Evolutionary conservation across 2,329 filamentous ascomycete genomes (phyloP).

Genomic region (Stenocarpella maydis): DNA sequence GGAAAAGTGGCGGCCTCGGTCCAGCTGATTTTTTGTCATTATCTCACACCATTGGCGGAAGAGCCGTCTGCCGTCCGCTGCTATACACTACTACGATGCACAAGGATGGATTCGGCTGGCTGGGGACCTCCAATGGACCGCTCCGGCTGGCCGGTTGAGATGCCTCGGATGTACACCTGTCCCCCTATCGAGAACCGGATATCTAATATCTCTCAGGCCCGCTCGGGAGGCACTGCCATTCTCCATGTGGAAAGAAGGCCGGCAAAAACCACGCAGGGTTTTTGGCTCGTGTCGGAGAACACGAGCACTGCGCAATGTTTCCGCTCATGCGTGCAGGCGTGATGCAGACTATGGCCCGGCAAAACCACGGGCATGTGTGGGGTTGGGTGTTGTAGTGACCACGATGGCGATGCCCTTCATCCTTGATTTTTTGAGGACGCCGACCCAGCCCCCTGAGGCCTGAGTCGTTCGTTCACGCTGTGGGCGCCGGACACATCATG

Average conservation of each 20-base stretch:
- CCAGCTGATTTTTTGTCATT: conserved; percentile 14
- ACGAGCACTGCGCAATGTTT: too few relatives aligned
- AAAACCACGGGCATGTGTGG: too few relatives aligned
- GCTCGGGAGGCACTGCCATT: neutral
- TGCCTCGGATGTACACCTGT: neutral
- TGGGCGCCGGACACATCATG: neutral
- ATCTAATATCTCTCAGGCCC: neutral
- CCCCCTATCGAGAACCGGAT: neutral
- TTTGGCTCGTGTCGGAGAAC: neutral
- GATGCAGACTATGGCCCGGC: neutral
- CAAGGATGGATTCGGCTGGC: neutral
- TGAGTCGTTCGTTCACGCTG: too few relatives aligned
- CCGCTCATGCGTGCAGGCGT: neutral
- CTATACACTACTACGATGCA: too few relatives aligned
- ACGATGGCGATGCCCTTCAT: too few relatives aligned
- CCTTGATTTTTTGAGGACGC: too few relatives aligned
- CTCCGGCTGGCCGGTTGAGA: neutral
- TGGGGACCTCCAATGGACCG: neutral
- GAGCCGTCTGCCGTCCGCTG: neutral
- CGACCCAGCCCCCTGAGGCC: too few relatives aligned
- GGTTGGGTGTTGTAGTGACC: too few relatives aligned
- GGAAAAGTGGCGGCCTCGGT: conserved; percentile 4
- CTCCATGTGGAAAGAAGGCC: neutral
- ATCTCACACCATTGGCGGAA: neutral
- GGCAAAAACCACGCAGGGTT: neutral